phyloP scores from a whole-genome alignment of 129 eudicot genomes.

The Silybum marianum region DNA sequence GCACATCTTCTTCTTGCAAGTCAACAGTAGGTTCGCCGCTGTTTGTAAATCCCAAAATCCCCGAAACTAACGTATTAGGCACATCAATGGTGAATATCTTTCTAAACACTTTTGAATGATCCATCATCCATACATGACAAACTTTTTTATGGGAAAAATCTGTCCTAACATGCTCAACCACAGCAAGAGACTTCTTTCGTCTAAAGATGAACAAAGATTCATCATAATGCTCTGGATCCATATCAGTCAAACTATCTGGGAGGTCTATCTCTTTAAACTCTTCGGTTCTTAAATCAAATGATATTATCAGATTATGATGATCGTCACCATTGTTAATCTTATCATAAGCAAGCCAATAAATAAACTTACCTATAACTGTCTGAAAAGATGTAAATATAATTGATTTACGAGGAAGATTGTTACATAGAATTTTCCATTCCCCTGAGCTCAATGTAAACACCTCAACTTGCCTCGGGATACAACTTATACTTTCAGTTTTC shows the following conservation, averaged over 20 bases:
- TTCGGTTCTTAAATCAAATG: neutral
- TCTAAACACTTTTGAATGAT: neutral
- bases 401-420: neutral
- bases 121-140: slow-evolving; percentile 1
- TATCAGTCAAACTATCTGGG: too few relatives aligned
- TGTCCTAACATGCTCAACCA: too few relatives aligned
- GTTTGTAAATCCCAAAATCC: neutral
- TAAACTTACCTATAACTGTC: neutral
- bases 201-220: too few relatives aligned
- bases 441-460: neutral
- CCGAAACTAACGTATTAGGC: neutral
- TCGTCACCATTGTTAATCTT: neutral
- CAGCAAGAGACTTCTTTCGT: too few relatives aligned
- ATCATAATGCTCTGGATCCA: too few relatives aligned
- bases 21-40: too few relatives aligned
- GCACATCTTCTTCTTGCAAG: too few relatives aligned
- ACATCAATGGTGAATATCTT: neutral
- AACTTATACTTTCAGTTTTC: neutral
- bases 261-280: too few relatives aligned
- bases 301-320: too few relatives aligned
- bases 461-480: neutral
- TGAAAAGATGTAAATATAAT: neutral
- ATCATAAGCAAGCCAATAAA: neutral
- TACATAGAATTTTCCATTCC: neutral
- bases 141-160: too few relatives aligned